phyloP scores from a whole-genome alignment of 2,329 filamentous ascomycete genomes.

The Penicillium fuscoglaucum region DNA sequence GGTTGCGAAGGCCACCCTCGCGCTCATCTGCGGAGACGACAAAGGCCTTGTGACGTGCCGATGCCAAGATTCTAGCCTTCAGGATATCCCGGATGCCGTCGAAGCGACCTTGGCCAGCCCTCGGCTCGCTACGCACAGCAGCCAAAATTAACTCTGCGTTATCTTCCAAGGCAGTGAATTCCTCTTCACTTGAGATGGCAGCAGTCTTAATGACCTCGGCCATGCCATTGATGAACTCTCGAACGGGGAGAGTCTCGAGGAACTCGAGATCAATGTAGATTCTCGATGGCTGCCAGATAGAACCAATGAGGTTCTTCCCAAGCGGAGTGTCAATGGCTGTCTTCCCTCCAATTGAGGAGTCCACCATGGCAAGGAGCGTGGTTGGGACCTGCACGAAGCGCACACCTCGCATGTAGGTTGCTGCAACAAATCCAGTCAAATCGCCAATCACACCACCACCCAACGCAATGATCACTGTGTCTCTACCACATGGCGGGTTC shows the following conservation, averaged over 20 bases:
- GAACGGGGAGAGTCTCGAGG: conserved; percentile 80
- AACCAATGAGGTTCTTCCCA: conserved; percentile 92
- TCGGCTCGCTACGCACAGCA: conserved; percentile 64
- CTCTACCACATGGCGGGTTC: conserved; percentile 78
- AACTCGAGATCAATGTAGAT: conserved; percentile 95
- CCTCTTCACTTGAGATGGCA: conserved; percentile 87
- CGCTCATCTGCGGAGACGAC: conserved; percentile 94
- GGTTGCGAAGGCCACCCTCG: conserved; percentile 88
- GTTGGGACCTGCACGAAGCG: conserved; percentile 96
- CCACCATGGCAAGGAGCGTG: conserved; percentile 93
- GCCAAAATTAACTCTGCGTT: conserved; percentile 75
- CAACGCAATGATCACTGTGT: conserved; percentile 91
- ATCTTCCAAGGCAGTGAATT: conserved; percentile 80
- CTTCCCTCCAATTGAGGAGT: conserved; percentile 97
- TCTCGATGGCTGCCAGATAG: conserved; percentile 93
- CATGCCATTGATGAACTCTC: conserved; percentile 98
- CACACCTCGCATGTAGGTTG: conserved; percentile 97
- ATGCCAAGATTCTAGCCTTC: conserved; percentile 81
- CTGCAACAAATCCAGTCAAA: conserved; percentile 95
- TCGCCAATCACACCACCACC: conserved; percentile 97
- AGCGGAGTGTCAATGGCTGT: conserved; percentile 95
- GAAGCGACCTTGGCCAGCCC: conserved; percentile 61
- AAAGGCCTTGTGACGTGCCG: conserved; percentile 87
- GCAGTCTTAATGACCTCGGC: conserved; percentile 97
- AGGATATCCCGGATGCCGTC: conserved; percentile 68